These are phyloP conservation scores for Colletotrichum brevisporum DNA, from an alignment of 2,329 filamentous ascomycete species.

Conservation along the genomic window DNA sequence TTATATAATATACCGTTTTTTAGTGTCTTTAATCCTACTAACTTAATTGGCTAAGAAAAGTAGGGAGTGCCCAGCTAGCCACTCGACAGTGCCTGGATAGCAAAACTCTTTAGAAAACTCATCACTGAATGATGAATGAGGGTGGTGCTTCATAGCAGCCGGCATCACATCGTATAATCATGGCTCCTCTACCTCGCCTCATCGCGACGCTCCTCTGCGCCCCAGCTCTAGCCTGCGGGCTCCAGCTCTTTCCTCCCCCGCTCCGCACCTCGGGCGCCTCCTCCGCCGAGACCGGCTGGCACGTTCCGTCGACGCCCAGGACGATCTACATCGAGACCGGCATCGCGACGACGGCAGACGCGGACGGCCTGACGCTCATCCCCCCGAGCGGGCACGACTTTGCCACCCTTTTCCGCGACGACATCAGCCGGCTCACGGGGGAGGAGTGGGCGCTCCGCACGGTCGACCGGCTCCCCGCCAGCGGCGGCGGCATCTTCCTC, in stretches of 20 bases:
- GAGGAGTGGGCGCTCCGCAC: slow-evolving; percentile 56
- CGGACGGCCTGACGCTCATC: slow-evolving; percentile 63
- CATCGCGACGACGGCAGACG: slow-evolving; percentile 57
- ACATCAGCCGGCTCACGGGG: slow-evolving; percentile 58
- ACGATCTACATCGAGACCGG: slow-evolving; percentile 57
- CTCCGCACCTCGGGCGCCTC: neutral
- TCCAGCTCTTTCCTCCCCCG: slow-evolving; percentile 28
- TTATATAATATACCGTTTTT: too few relatives aligned
- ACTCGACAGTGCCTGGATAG: too few relatives aligned
- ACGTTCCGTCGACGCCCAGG: slow-evolving; percentile 3
- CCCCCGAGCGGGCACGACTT: slow-evolving; percentile 65
- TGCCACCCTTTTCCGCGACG: slow-evolving; percentile 59
- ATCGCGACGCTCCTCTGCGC: slow-evolving; percentile 4
- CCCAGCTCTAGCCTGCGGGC: slow-evolving; percentile 8
- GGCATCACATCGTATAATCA: neutral
- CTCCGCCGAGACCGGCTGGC: neutral
- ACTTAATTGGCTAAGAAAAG: too few relatives aligned
- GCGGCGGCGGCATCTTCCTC: slow-evolving; percentile 58
- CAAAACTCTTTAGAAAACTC: too few relatives aligned
- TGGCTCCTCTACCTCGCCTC: neutral
- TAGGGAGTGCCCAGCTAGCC: too few relatives aligned
- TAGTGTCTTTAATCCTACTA: too few relatives aligned
- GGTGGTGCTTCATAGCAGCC: too few relatives aligned
- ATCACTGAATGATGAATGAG: too few relatives aligned
- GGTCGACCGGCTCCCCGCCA: slow-evolving; percentile 51